A percentile compares a stretch with the other conserved stretches of the same genome.
These are phyloP conservation scores for Sporothrix sp. DNA, from an alignment of 2,329 filamentous ascomycete species.

Conservation along the genomic window DNA sequence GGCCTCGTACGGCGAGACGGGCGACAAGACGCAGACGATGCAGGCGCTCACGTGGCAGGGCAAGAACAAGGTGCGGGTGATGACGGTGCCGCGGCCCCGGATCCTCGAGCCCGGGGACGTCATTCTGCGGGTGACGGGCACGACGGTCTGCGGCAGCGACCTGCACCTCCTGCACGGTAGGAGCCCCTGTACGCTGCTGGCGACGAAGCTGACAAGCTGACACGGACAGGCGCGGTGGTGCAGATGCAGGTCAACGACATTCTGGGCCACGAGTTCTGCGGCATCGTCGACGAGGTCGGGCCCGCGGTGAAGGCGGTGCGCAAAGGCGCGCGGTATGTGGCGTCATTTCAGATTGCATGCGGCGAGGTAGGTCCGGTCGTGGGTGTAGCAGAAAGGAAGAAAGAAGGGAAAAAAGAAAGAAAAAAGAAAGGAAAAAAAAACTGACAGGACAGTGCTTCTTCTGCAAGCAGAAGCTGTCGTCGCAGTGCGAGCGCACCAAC, in stretches of 20 bases:
- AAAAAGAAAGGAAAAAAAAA: too few species aligned
- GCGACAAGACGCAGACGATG: constrained; percentile 54
- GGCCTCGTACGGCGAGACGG: constrained; percentile 42
- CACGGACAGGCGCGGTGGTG: constrained; percentile 41
- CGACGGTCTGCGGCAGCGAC: constrained; percentile 49
- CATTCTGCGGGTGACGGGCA: constrained; percentile 67
- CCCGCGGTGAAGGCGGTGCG: constrained; percentile 42
- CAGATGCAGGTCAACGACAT: constrained; percentile 57
- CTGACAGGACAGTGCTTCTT: constrained; percentile 43
- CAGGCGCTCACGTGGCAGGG: constrained; percentile 74
- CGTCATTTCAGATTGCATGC: constrained; percentile 75
- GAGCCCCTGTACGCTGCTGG: too few species aligned
- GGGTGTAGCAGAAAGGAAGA: too few species aligned
- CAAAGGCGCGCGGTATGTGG: constrained; percentile 63
- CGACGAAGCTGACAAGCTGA: too few species aligned
- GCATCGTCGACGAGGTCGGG: constrained; percentile 47
- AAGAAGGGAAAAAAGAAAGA: too few species aligned
- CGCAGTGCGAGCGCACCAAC: constrained; percentile 73
- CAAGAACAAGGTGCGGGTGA: constrained; percentile 68
- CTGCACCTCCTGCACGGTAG: constrained; percentile 49
- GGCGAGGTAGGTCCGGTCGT: constrained; percentile 32
- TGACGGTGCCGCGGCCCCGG: constrained; percentile 59
- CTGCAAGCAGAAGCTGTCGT: constrained; percentile 68
- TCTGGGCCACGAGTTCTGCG: constrained; percentile 54
- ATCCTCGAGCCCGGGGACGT: constrained; percentile 67